These are phyloP conservation scores for Rosa persica DNA, from an alignment of 306 rosid genomes.

Conservation along the genomic window DNA sequence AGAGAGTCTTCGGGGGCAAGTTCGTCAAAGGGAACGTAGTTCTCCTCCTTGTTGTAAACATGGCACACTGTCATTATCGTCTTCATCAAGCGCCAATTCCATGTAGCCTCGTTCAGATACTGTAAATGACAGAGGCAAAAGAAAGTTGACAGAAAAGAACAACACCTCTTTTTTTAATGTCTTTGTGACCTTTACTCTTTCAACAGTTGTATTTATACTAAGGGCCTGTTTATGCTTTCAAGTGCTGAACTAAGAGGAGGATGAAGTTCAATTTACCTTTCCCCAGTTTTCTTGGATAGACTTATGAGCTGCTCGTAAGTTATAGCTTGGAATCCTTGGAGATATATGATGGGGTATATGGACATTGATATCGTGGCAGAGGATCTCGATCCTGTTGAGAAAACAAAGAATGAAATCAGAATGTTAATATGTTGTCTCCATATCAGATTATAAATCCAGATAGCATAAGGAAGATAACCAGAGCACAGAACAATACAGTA, in stretches of 20 bases:
- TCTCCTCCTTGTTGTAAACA: conserved; percentile 67
- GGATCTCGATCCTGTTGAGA: conserved; percentile 73
- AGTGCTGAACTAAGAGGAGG: background rate
- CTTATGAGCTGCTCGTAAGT: conserved; percentile 78
- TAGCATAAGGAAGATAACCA: conserved; percentile 17
- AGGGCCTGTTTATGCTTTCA: background rate
- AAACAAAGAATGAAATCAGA: conserved; percentile 27
- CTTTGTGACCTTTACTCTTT: background rate
- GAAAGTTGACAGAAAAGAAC: conserved; percentile 19
- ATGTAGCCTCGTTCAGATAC: conserved; percentile 84
- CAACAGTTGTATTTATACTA: background rate
- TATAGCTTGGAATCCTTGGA: conserved; percentile 88
- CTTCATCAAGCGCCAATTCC: conserved; percentile 96
- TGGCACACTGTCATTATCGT: conserved; percentile 91
- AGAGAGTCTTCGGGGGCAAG: conserved; percentile 72
- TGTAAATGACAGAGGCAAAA: conserved; percentile 30
- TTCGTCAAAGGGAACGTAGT: conserved; percentile 67
- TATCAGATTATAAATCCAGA: conserved; percentile 22
- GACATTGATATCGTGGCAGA: conserved; percentile 84
- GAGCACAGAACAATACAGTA: conserved; percentile 34
- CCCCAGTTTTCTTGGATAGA: conserved; percentile 90
- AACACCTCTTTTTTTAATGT: background rate
- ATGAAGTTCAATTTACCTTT: conserved; percentile 45
- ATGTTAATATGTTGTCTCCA: conserved; percentile 10
- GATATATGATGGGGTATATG: conserved; percentile 93